Evolutionary conservation across 768 basidiomycete genomes (phyloP).

Genomic region (Crucibulum laeve): DNA sequence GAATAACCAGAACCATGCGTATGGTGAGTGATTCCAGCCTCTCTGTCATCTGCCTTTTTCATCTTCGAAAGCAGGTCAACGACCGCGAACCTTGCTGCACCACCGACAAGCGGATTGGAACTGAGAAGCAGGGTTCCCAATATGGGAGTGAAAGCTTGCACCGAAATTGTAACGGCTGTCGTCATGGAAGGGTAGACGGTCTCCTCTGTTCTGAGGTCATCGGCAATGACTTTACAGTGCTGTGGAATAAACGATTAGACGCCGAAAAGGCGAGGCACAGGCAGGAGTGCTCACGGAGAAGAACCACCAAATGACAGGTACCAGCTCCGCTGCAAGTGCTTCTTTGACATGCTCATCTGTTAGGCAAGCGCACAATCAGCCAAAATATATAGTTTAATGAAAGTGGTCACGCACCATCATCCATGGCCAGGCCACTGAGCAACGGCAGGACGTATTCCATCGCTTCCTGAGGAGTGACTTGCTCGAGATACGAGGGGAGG

Average conservation of each 20-base stretch:
- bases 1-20: not conserved
- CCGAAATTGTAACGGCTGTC: constrained; percentile 51
- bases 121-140: constrained; percentile 86
- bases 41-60: constrained; percentile 50
- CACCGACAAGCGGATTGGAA: constrained; percentile 68
- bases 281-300: constrained; percentile 45
- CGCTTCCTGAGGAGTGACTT: constrained; percentile 82
- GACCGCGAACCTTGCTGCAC: constrained; percentile 68
- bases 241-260: constrained; percentile 19
- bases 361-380: not conserved
- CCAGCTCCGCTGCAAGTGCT: constrained; percentile 76
- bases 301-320: constrained; percentile 91
- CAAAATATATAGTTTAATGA: constrained; percentile 4
- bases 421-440: constrained; percentile 79
- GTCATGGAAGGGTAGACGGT: constrained; percentile 27
- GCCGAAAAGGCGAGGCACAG: constrained; percentile 3
- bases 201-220: constrained; percentile 31
- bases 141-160: constrained; percentile 88
- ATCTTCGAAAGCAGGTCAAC: constrained; percentile 76
- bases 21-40: constrained; percentile 13
- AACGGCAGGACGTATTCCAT: constrained; percentile 92
- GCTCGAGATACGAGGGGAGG: constrained; percentile 70
- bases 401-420: constrained; percentile 57
- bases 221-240: constrained; percentile 67
- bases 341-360: constrained; percentile 86